Percentiles rank a stretch among this genome's conserved stretches.
These are phyloP conservation scores for Gossypium trilobum DNA, from an alignment of 441 rosid genomes.

Conservation along the genomic window DNA sequence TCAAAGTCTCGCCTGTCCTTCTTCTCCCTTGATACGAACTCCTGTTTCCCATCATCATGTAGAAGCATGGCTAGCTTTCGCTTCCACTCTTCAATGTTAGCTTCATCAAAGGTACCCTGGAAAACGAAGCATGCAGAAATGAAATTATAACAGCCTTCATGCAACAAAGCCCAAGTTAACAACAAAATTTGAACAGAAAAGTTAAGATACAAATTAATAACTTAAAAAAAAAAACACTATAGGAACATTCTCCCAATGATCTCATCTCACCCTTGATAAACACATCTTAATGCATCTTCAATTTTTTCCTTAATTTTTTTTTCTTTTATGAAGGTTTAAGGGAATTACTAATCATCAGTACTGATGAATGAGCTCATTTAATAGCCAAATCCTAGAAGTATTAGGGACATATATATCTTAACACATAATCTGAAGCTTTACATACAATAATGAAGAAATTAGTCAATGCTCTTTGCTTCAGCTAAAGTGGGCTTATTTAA, in stretches of 20 bases:
- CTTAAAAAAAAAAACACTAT: background rate
- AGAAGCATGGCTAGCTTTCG: slow-evolving; percentile 44
- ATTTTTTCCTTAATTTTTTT: background rate
- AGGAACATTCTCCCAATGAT: background rate
- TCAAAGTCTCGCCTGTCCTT: slow-evolving; percentile 71
- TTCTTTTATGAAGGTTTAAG: background rate
- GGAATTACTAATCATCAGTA: background rate
- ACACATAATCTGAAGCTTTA: background rate
- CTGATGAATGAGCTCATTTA: background rate
- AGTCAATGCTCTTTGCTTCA: background rate
- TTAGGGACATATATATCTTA: background rate
- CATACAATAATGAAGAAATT: background rate
- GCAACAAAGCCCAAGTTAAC: background rate
- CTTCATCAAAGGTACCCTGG: slow-evolving; percentile 34
- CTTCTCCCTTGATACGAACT: slow-evolving; percentile 72
- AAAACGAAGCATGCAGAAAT: slow-evolving; percentile 8
- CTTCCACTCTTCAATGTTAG: slow-evolving; percentile 58
- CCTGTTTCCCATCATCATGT: slow-evolving; percentile 49
- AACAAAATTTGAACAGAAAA: background rate
- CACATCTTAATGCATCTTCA: background rate
- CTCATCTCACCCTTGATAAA: background rate
- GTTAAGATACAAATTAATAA: background rate
- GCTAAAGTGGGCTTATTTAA: background rate
- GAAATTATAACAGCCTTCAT: background rate
- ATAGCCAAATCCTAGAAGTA: background rate